Percentiles rank a stretch among this genome's conserved stretches.
Conservation (phyloP, 2,329 filamentous ascomycete genomes). For the Blastomyces silverae region DNA sequence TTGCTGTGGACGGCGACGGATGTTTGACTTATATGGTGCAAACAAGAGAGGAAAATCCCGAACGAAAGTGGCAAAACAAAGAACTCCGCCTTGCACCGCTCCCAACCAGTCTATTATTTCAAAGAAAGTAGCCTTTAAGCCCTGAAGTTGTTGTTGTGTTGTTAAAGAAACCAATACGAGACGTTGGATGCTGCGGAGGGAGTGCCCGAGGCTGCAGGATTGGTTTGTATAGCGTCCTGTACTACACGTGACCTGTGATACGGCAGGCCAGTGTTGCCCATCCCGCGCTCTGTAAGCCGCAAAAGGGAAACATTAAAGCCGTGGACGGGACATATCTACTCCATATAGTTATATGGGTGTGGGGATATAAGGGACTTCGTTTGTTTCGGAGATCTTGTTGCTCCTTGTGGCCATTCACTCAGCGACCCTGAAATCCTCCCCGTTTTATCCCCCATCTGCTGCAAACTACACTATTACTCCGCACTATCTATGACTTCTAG, state of each 20-base stretch:
- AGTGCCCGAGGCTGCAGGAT: neutral
- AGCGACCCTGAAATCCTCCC: neutral
- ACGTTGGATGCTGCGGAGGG: too few relatives aligned
- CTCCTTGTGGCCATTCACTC: neutral
- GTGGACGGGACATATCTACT: neutral
- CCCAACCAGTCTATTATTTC: neutral
- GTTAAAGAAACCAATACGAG: neutral
- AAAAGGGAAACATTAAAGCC: neutral
- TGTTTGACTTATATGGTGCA: neutral
- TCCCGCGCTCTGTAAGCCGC: neutral
- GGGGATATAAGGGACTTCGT: neutral
- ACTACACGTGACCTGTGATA: neutral
- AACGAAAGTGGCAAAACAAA: neutral
- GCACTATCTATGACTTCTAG: constrained; percentile 25
- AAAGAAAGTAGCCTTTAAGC: neutral
- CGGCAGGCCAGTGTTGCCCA: neutral
- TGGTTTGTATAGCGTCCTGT: neutral
- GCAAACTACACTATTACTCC: constrained; percentile 7
- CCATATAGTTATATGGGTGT: neutral
- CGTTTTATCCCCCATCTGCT: neutral
- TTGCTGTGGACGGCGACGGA: neutral
- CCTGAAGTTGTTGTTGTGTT: neutral
- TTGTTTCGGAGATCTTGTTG: neutral
- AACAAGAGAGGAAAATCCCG: neutral
- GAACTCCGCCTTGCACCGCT: neutral